Evolutionary conservation across 192 early-diverging fungal species (phyloP).

Genomic region (Phycomyces nitens): DNA sequence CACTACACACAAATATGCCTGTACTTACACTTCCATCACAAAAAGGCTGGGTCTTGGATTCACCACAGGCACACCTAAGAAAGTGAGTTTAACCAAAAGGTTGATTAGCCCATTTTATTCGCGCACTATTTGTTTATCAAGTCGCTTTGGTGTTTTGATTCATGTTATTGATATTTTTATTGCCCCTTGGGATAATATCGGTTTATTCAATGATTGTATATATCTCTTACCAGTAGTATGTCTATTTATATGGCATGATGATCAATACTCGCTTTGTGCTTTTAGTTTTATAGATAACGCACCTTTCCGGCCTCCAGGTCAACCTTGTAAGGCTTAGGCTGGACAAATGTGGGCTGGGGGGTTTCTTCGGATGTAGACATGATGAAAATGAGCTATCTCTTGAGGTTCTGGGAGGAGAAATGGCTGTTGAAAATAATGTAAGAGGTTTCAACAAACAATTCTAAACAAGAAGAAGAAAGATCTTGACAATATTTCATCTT

Average conservation of each 20-base stretch:
- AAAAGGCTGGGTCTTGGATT: constrained; percentile 22
- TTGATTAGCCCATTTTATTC: background rate
- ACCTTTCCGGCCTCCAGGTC: constrained; percentile 22
- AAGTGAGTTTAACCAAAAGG: background rate
- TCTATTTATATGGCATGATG: too few species aligned
- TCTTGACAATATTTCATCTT: too few species aligned
- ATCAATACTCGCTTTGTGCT: background rate
- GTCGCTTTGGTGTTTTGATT: too few species aligned
- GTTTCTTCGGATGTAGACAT: constrained; percentile 4
- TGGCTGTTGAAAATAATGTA: too few species aligned
- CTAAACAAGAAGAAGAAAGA: too few species aligned
- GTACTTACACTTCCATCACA: constrained; percentile 20
- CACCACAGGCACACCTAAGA: constrained; percentile 18
- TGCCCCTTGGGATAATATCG: too few species aligned
- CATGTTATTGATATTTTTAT: too few species aligned
- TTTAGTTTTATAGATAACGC: background rate
- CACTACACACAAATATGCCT: background rate
- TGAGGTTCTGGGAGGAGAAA: too few species aligned
- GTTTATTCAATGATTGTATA: too few species aligned
- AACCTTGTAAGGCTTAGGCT: constrained; percentile 19
- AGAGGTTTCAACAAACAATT: too few species aligned
- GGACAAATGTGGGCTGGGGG: constrained; percentile 13
- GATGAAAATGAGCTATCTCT: background rate
- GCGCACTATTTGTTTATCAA: background rate
- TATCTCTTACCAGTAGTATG: constrained; percentile 17